phyloP scores from a whole-genome alignment of 2,329 filamentous ascomycete genomes.

The Geosmithia flava region DNA sequence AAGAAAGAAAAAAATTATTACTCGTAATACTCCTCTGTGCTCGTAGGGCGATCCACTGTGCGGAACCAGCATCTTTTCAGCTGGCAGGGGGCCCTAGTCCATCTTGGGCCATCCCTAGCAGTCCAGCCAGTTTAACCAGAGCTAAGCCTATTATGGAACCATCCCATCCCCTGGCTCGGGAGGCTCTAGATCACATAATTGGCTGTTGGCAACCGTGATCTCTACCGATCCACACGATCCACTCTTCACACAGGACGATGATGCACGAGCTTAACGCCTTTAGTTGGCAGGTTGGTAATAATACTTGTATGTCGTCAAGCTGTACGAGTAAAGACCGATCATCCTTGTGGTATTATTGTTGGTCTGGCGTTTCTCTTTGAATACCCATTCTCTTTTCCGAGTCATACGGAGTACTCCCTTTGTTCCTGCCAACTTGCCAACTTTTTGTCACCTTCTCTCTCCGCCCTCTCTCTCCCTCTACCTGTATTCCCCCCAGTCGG shows the following conservation, averaged over 20 bases:
- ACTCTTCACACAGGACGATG: no score
- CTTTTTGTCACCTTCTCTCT: not conserved
- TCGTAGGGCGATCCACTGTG: not conserved
- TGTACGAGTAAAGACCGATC: no score
- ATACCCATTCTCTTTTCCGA: no score
- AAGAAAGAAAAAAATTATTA: not conserved
- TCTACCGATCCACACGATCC: not conserved
- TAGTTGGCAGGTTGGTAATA: not conserved
- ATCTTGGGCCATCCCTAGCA: not conserved
- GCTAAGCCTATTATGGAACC: not conserved
- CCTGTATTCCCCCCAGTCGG: not conserved
- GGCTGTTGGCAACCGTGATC: not conserved
- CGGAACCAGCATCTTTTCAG: not conserved
- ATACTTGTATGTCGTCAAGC: no score
- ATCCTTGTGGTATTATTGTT: no score
- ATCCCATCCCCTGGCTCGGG: not conserved
- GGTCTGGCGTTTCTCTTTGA: no score
- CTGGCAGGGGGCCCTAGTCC: not conserved
- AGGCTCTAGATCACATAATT: not conserved
- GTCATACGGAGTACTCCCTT: no score
- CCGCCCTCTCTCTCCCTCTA: not conserved
- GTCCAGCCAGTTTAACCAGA: no score
- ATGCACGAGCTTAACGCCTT: not conserved
- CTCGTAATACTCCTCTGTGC: no score
- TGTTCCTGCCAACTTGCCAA: no score